Conservation (phyloP, 2,329 filamentous ascomycete genomes). For the Teratosphaeria zuluensis region DNA sequence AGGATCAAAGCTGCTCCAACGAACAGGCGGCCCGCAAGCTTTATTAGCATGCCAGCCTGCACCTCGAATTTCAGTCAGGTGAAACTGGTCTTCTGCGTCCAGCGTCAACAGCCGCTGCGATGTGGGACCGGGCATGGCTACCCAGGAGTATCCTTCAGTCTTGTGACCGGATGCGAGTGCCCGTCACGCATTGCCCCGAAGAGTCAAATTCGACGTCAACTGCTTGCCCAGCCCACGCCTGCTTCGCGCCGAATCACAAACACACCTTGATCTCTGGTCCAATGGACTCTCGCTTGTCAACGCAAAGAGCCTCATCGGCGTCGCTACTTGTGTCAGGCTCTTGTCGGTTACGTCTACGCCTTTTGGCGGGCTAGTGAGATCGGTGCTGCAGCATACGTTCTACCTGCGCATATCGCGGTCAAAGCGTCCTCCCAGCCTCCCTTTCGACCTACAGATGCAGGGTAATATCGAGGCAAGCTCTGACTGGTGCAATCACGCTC, state of each 20-base stretch:
- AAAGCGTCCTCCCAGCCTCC: slow-evolving; percentile 11
- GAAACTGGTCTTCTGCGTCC: slow-evolving; percentile 4
- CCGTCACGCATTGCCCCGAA: slow-evolving; percentile 13
- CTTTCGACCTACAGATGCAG: slow-evolving; percentile 8
- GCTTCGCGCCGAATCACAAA: not conserved
- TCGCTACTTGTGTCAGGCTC: not conserved
- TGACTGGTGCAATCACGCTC: slow-evolving; percentile 4
- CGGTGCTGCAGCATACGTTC: slow-evolving; percentile 3
- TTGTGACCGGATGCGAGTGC: slow-evolving; percentile 16
- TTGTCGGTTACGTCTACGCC: not conserved
- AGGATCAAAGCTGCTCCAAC: slow-evolving; percentile 1
- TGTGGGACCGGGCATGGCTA: not conserved
- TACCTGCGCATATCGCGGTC: slow-evolving; percentile 1
- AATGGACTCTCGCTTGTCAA: slow-evolving; percentile 1
- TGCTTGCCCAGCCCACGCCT: not conserved
- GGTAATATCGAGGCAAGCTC: slow-evolving; percentile 5
- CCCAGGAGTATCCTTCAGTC: slow-evolving; percentile 14
- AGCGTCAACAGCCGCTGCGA: not conserved
- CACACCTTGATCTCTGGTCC: not conserved
- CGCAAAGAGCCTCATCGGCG: not conserved
- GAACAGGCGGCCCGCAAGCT: slow-evolving; percentile 2
- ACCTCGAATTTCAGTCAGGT: slow-evolving; percentile 6
- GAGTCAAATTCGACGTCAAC: slow-evolving; percentile 22
- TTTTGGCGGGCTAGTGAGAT: slow-evolving; percentile 1
- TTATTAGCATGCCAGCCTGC: slow-evolving; percentile 4